Base-by-base conservation (phyloP, 805 yeast species). In the Kurtzmaniella fragi region DNA sequence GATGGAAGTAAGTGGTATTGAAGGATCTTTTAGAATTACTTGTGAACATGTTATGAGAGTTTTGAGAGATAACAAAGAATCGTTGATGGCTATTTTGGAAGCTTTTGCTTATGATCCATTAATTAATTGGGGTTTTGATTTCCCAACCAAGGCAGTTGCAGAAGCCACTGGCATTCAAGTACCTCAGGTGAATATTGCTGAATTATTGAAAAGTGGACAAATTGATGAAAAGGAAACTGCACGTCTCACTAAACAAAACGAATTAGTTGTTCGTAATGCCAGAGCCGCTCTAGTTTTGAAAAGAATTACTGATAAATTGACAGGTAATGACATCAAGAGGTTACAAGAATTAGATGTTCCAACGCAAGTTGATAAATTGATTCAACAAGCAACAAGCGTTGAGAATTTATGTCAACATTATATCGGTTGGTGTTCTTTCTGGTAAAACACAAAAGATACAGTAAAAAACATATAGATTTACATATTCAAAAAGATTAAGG, bases 361-460 rank as follows among this genome's bases (percentile, higher is more conserved):
- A 1, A 78, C 84, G 2, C 99, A 93, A 61, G 98, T 93, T 29
- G 98, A 93, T 51, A 83, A 82, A 56, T 68, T 93, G 56, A 93
- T 93, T 37, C 95, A 86, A 52, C 96, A 93, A 57, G 98, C 99
- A 2, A 93, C 98, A 0, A 84, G 95, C 35, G 95, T 91, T 25
- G 98, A 93, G 57, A 93, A 93, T 52, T 65, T 93, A 40, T 93
- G 98, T 54, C 97, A 89, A 62, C 99, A 91, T 62, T 93, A 86
- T 57, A 84, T 93, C 45, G 99, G 99, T 14, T 93, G 99, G 99
- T 93, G 99, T 64, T 86, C 98, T 1, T 93, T 91, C 77, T 93
- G 99, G 98, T 91, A 47, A 44, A 11, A n/a, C n/a, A n/a, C n/a
- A n/a, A n/a, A n/a, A n/a, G n/a, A n/a, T n/a, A n/a, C n/a, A 20